A percentile compares a stretch with the other conserved stretches of the same genome.
These are phyloP conservation scores for Colletotrichum sp. DNA, from an alignment of 2,329 filamentous ascomycete genomes.

Conservation along the genomic window DNA sequence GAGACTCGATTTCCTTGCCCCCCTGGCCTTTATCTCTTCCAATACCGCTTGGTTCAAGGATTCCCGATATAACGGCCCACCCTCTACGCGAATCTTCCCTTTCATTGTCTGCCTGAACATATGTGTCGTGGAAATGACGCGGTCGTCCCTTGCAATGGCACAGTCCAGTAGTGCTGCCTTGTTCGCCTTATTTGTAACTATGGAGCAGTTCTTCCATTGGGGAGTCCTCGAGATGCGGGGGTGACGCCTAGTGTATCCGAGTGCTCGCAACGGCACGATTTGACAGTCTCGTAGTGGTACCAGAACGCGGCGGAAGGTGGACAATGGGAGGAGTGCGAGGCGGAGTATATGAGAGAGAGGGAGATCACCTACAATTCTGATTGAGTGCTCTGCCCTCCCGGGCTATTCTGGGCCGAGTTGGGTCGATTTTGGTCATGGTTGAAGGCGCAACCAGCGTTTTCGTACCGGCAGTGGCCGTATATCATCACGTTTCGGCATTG, in stretches of 20 bases:
- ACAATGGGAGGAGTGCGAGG: not conserved
- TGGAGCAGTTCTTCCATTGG: not conserved
- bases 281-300: not conserved
- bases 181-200: not conserved
- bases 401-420: conserved; percentile 25
- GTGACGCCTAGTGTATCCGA: not conserved
- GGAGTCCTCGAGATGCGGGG: not conserved
- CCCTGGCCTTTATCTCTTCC: not conserved
- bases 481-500: conserved; percentile 92
- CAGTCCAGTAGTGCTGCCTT: not conserved
- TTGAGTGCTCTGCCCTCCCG: conserved; percentile 33
- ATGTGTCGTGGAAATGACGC: not conserved
- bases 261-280: not conserved
- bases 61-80: not conserved
- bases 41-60: not conserved
- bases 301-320: not conserved
- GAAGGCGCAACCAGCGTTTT: conserved; percentile 89
- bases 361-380: conserved; percentile 52
- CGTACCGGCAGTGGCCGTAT: conserved; percentile 90
- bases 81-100: not conserved
- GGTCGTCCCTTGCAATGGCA: not conserved
- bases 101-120: not conserved
- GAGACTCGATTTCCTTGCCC: not conserved
- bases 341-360: not conserved
- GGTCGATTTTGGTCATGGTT: conserved; percentile 80